Evolutionary conservation across 75 land plant genomes (phyloP), one percentile per base, ranked within the genome.

Genomic region (Cupressus sempervirens): DNA sequence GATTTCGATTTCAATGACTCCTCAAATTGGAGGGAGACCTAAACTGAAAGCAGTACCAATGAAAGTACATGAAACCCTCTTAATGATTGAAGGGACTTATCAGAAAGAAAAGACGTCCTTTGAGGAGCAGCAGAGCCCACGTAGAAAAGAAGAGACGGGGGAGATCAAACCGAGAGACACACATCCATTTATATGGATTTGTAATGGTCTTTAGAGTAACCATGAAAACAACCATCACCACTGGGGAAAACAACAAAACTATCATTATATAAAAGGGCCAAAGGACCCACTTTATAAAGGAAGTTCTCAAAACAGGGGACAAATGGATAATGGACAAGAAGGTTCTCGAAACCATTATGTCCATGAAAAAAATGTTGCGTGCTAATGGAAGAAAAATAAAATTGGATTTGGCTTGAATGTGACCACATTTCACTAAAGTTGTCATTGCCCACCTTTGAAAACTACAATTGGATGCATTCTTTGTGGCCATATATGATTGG

Each of bases 261-360:
- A 79, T 79, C n/a, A 43, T 79, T 38, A 2, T 7, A 23, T 46
- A 26, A 20, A 26, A 26, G 3, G 52, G 11, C 30, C 1, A 1
- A 7, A 79, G 81, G 81, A 79, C 52, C 81, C 81, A 26, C 81
- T 0, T n/a, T 9, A 2, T n/a, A 43, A 41, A 43, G 52, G 15
- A 45, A 45, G 30, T 79, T 14, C 30, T 45, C 32, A 45, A 79
- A n/a, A 79, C 43, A 79, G 50, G 50, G 46, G 81, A 79, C 81
- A 79, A 79, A 45, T n/a, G 81, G 52, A 79, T 79, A 45, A 79
- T 45, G 81, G 50, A 45, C 81, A 79, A 72, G 35, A 72, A 72
- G 74, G 35, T 72, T 72, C 35, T 3, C 36, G 30, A 68, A 68
- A 68, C 11, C 10, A 72, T 72, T 2, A 32, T 32, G 1, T 72